These are phyloP conservation scores for Globisporangium abappressorium DNA, from an alignment of 352 stramenopile genomes.

Conservation along the genomic window DNA sequence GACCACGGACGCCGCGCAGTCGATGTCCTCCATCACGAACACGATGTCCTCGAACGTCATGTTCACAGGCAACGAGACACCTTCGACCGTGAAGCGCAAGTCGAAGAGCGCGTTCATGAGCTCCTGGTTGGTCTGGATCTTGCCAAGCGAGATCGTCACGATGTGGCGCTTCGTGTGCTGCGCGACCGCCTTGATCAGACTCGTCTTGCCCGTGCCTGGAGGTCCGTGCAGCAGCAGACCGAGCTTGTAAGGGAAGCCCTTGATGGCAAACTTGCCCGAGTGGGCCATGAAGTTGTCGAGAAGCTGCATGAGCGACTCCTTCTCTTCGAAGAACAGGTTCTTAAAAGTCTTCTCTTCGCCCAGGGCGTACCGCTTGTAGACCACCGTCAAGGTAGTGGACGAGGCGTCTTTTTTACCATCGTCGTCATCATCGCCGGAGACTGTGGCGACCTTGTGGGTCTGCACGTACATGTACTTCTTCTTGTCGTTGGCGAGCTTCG, in stretches of 20 bases:
- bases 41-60: conserved; percentile 85
- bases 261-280: conserved; percentile 82
- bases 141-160: conserved; percentile 66
- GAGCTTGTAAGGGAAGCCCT: conserved; percentile 88
- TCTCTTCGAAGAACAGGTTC: conserved; percentile 87
- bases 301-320: conserved; percentile 58
- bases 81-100: conserved; percentile 57
- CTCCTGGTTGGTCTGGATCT: conserved; percentile 82
- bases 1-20: conserved; percentile 81
- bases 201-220: conserved; percentile 90
- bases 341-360: conserved; percentile 87
- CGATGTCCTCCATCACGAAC: conserved; percentile 90
- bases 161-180: conserved; percentile 77
- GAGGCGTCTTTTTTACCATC: background rate
- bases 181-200: conserved; percentile 86
- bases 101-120: conserved; percentile 84
- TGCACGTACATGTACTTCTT: conserved; percentile 47
- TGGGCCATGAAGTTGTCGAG: conserved; percentile 73
- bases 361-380: conserved; percentile 76
- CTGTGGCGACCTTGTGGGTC: conserved; percentile 10
- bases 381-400: conserved; percentile 9
- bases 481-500: conserved; percentile 33
- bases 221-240: conserved; percentile 85
- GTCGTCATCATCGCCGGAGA: conserved; percentile 1
- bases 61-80: conserved; percentile 58